Base-by-base conservation (phyloP, 768 basidiomycete genomes). In the Boletellus sp. region DNA sequence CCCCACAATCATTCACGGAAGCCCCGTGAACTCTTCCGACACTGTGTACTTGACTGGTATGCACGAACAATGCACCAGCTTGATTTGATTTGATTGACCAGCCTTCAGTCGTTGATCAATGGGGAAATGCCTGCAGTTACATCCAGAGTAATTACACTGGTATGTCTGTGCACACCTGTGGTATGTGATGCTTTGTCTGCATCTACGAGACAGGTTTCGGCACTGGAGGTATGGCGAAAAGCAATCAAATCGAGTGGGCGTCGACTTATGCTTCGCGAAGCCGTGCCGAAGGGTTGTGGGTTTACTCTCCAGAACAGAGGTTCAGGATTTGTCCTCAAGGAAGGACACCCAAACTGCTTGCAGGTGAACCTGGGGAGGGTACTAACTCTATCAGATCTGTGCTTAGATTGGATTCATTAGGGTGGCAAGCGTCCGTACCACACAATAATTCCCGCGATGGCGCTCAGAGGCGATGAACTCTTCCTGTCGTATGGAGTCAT, bases 281-380 rank as follows among this genome's bases (percentile, higher is more conserved):
- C 95, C 28, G 75, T 99, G 34, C 96, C 96, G 0, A 85, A 89
- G 58, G 93, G 87, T 0, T 96, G 94, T 59, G 96, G 96, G 0
- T 99, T 99, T 67, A 96, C 94, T 0, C 77, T 99, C 13, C 96
- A 99, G 70, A 96, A 96, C 68, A 79, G 96, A 48, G 96, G 96
- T 2, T 75, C 83, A 11, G 86, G 88, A 6, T 99, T 99, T 66
- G 74, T 81, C 7, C 73, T 97, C 20, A 75, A 78, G 45, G 80
- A 90, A 49, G 81, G 80, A 1, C 95, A 98, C 64, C 87, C 92
- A 1, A 98, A 99, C 62, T 79, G 77, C 26, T 71, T 98, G 45
- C 73, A 85, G 72, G 92, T 88, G 45, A 52, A 61, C 47, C 13
- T 39, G 8, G 28, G n/a, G 10, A 12, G 17, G 15, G 11, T 24